Conservation (phyloP, 148 eudicot genomes). For the Cornus suecica region DNA sequence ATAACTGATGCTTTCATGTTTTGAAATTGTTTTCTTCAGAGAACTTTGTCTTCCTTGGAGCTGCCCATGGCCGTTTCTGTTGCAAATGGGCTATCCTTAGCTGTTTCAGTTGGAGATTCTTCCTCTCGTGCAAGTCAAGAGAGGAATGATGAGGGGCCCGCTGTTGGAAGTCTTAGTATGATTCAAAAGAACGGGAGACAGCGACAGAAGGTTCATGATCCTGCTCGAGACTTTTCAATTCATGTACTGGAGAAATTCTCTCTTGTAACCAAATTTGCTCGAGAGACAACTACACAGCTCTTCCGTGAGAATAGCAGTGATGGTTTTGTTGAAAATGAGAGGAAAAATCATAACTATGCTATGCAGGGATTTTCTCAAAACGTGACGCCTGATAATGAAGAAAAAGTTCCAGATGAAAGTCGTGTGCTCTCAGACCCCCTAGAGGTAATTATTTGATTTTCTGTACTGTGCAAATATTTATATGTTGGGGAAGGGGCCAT, state of each 20-base stretch:
- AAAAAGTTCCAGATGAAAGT: constrained; percentile 39
- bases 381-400: constrained; percentile 33
- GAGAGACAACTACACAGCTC: constrained; percentile 92
- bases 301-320: constrained; percentile 69
- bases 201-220: constrained; percentile 73
- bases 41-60: constrained; percentile 86
- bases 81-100: constrained; percentile 43
- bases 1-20: background rate
- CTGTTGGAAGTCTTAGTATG: constrained; percentile 33
- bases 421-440: constrained; percentile 67
- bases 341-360: constrained; percentile 50
- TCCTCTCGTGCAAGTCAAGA: constrained; percentile 34
- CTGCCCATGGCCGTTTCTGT: constrained; percentile 76
- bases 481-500: background rate
- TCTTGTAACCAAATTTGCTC: constrained; percentile 94
- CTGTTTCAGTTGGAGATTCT: constrained; percentile 38
- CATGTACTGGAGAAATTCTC: constrained; percentile 96
- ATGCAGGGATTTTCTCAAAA: constrained; percentile 27
- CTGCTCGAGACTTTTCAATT: constrained; percentile 85
- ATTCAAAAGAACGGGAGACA: constrained; percentile 47
- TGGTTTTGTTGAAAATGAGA: constrained; percentile 44
- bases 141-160: constrained; percentile 31
- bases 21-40: constrained; percentile 42
- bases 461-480: background rate
- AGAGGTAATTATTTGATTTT: constrained; percentile 55